Percentiles rank a stretch among this genome's conserved stretches.
phyloP scores from a whole-genome alignment of 2,329 filamentous ascomycete species.

The Arthrobotrys conoides region DNA sequence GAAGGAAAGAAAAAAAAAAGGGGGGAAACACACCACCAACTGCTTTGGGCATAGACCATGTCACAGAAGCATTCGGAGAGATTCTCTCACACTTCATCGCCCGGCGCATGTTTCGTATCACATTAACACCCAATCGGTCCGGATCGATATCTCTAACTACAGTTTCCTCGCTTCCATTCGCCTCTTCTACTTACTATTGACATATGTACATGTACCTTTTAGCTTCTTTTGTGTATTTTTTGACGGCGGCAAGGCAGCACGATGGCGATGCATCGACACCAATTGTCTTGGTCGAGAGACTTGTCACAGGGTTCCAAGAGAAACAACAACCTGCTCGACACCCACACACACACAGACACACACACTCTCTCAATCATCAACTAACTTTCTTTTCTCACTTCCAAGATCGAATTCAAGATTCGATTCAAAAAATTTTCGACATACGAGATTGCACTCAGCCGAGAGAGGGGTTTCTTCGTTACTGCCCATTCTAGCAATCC shows the following conservation, averaged over 20 bases:
- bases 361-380: slow-evolving; percentile 1
- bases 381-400: background rate
- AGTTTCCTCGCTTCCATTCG: slow-evolving; percentile 18
- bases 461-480: background rate
- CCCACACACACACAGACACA: background rate
- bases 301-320: slow-evolving; percentile 19
- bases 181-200: too few relatives aligned
- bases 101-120: slow-evolving; percentile 49
- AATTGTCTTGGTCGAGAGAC: background rate
- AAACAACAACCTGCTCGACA: slow-evolving; percentile 31
- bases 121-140: slow-evolving; percentile 7
- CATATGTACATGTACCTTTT: background rate
- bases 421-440: slow-evolving; percentile 4
- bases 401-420: slow-evolving; percentile 3
- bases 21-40: slow-evolving; percentile 38
- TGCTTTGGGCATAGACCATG: slow-evolving; percentile 45
- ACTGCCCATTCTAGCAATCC: slow-evolving; percentile 7
- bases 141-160: slow-evolving; percentile 19
- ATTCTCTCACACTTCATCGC: slow-evolving; percentile 52
- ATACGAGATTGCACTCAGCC: slow-evolving; percentile 4
- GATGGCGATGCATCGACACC: too few relatives aligned
- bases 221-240: slow-evolving; percentile 2
- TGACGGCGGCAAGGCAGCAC: slow-evolving; percentile 22
- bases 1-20: slow-evolving; percentile 16
- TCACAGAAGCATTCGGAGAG: slow-evolving; percentile 48